These are phyloP conservation scores for Hericium erinaceus DNA, from an alignment of 768 basidiomycete genomes.

Conservation along the genomic window DNA sequence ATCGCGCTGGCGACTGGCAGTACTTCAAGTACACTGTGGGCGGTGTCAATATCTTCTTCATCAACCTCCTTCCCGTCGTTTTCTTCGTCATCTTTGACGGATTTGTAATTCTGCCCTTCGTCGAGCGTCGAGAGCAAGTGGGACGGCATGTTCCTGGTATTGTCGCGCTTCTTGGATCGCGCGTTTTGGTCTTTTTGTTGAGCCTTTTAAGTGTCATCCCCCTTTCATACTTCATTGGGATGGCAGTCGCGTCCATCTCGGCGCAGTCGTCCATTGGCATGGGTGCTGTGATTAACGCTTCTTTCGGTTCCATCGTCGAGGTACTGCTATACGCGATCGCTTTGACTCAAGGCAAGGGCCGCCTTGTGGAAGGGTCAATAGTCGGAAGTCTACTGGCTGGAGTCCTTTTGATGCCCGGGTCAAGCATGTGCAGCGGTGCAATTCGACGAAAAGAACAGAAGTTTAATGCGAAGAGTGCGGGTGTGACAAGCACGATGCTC, in stretches of 20 bases:
- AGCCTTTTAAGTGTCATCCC: slow-evolving; percentile 90
- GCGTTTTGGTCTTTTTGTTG: slow-evolving; percentile 73
- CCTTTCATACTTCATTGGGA: slow-evolving; percentile 97
- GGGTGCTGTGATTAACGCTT: slow-evolving; percentile 99
- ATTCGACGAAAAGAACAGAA: slow-evolving; percentile 87
- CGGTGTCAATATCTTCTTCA: slow-evolving; percentile 96
- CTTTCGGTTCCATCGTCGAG: slow-evolving; percentile 97
- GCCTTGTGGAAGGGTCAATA: slow-evolving; percentile 93
- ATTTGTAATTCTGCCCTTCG: slow-evolving; percentile 65
- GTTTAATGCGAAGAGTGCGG: slow-evolving; percentile 98
- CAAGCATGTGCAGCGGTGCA: slow-evolving; percentile 91
- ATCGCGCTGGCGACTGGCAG: slow-evolving; percentile 79
- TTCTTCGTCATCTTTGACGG: slow-evolving; percentile 96
- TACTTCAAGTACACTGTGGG: slow-evolving; percentile 99
- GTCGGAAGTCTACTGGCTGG: slow-evolving; percentile 93
- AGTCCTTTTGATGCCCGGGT: slow-evolving; percentile 93
- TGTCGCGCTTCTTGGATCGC: slow-evolving; percentile 60
- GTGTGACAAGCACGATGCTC: slow-evolving; percentile 98
- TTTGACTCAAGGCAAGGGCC: slow-evolving; percentile 83
- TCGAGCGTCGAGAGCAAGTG: slow-evolving; percentile 47
- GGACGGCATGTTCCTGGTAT: slow-evolving; percentile 54
- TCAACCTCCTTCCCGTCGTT: slow-evolving; percentile 88
- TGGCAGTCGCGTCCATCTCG: slow-evolving; percentile 99
- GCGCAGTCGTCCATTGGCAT: slow-evolving; percentile 98
- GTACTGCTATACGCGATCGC: slow-evolving; percentile 90